Percentiles rank a stretch among this genome's conserved stretches.
Conservation (phyloP, 352 stramenopile species). For the Phytopythium oedochilum region DNA sequence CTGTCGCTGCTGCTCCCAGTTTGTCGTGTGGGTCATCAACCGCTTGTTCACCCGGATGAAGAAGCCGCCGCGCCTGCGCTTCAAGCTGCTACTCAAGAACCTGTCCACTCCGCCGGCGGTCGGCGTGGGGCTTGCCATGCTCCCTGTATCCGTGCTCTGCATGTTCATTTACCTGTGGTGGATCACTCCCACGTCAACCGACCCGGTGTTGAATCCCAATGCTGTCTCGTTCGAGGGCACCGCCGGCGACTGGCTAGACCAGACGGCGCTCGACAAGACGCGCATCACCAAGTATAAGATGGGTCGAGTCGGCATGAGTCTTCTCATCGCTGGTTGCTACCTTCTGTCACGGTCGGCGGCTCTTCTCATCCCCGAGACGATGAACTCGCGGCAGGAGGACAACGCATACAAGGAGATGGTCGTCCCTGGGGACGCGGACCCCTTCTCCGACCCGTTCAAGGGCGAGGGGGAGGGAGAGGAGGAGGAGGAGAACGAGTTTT, state of each 20-base stretch:
- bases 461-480: constrained; percentile 52
- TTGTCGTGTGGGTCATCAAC: constrained; percentile 92
- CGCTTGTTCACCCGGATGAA: constrained; percentile 94
- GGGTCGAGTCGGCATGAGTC: constrained; percentile 79
- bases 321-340: constrained; percentile 84
- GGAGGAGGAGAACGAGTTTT: constrained; percentile 67
- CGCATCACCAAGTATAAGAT: constrained; percentile 82
- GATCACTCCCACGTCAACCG: constrained; percentile 47
- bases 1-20: constrained; percentile 18
- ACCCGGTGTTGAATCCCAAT: constrained; percentile 44
- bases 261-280: constrained; percentile 72
- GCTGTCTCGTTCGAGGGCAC: constrained; percentile 80
- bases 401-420: constrained; percentile 74
- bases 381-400: constrained; percentile 72
- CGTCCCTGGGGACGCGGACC: constrained; percentile 10
- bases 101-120: constrained; percentile 80
- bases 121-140: constrained; percentile 62
- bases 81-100: constrained; percentile 88
- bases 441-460: constrained; percentile 36
- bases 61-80: constrained; percentile 92
- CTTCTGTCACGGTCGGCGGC: constrained; percentile 53
- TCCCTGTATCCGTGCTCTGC: constrained; percentile 52
- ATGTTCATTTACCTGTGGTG: constrained; percentile 83
- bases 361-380: constrained; percentile 83
- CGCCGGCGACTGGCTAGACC: constrained; percentile 86